Percentiles rank a stretch among this genome's conserved stretches.
Evolutionary conservation across 345 rosid genomes (phyloP).

Genomic region (Salix dunnii): DNA sequence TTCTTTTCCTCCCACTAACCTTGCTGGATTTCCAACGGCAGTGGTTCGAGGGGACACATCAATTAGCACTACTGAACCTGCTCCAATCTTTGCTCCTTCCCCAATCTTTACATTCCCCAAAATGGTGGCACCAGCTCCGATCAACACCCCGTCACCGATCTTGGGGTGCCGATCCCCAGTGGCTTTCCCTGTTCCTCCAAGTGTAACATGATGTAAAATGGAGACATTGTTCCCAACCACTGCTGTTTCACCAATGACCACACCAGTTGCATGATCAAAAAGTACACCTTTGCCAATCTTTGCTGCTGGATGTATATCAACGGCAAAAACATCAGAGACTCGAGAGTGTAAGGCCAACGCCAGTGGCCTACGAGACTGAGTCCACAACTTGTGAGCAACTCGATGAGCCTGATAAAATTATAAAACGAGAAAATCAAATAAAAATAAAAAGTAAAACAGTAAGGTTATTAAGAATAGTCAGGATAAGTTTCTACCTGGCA

Average conservation of each 20-base stretch:
- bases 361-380: slow-evolving; percentile 64
- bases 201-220: slow-evolving; percentile 84
- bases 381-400: slow-evolving; percentile 85
- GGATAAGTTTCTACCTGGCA: slow-evolving; percentile 54
- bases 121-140: slow-evolving; percentile 92
- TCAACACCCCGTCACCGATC: slow-evolving; percentile 89
- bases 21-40: slow-evolving; percentile 93
- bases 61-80: slow-evolving; percentile 82
- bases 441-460: too few species aligned
- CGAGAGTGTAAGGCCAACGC: slow-evolving; percentile 94
- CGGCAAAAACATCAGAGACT: slow-evolving; percentile 83
- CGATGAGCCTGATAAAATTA: slow-evolving; percentile 65
- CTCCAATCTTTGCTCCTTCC: slow-evolving; percentile 88
- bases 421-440: neutral
- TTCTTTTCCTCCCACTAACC: slow-evolving; percentile 86
- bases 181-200: slow-evolving; percentile 87
- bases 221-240: slow-evolving; percentile 93
- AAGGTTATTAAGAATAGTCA: neutral
- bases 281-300: slow-evolving; percentile 80
- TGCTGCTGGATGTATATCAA: slow-evolving; percentile 96
- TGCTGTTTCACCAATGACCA: slow-evolving; percentile 86
- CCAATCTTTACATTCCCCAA: slow-evolving; percentile 81
- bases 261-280: slow-evolving; percentile 92
- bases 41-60: slow-evolving; percentile 76
- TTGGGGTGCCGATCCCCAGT: slow-evolving; percentile 84